Evolutionary conservation across 371 early-diverging fungal genomes (phyloP), one percentile per base, ranked within the genome.

Genomic region (Mucor indicus): DNA sequence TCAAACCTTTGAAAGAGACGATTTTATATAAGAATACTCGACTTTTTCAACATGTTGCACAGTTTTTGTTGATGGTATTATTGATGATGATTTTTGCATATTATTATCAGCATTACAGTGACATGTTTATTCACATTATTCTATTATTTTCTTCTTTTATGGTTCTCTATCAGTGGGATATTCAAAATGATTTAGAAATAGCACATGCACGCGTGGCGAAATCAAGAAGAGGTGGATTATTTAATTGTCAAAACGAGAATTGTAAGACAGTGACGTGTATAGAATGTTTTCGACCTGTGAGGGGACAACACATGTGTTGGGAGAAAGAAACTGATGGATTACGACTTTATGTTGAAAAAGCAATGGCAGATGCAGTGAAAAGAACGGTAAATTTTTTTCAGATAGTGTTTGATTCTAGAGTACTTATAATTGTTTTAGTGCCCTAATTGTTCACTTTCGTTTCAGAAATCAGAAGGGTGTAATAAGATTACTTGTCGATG

Each of bases 401-500:
- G 30, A 4, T 2, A 41, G 20, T n/a, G 11, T 29, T 29, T 29
- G 8, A 29, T 29, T 12, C 30, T 29, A 29, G 12, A 29, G 12
- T 8, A 29, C n/a, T n/a, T n/a, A n/a, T n/a, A n/a, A n/a, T n/a
- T n/a, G n/a, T 25, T 43, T 2, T 61, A 85, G 85, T 86, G 86
- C 53, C 84, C 84, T 1, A 45, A 55, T 11, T 85, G 86, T 49
- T 65, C 61, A 20, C 47, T 83, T 7, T 77, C 80, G 6, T 86
- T 81, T 55, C 76, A 75, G 47, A 83, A 84, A 47, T 56, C 67
- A 24, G 76, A 75, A 60, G 86, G 86, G 1, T 86, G 86, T 53
- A 86, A 86, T 65, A 86, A 86, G 55, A 81, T 86, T 67, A 69
- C 69, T 12, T 85, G 86, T 38, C 69, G 74, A 22, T 79, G 77